Percentiles rank a stretch among this genome's conserved stretches.
phyloP scores from a whole-genome alignment of 129 eudicot genomes.

The Saussurea involucrata region DNA sequence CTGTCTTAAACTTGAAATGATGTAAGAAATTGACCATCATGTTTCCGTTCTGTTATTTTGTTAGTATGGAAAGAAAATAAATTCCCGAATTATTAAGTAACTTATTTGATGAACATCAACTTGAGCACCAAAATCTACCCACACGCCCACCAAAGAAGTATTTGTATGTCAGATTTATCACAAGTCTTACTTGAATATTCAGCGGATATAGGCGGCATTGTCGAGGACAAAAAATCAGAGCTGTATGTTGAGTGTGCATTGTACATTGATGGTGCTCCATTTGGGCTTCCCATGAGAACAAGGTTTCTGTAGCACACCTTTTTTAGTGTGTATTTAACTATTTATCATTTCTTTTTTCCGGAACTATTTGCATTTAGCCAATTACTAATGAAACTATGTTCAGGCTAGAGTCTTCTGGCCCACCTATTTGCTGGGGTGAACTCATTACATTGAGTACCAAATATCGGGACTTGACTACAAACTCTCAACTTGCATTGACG shows the following conservation, averaged over 20 bases:
- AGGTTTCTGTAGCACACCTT: constrained; percentile 36
- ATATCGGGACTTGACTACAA: constrained; percentile 87
- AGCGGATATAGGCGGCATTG: constrained; percentile 47
- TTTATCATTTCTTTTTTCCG: background rate
- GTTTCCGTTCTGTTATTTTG: background rate
- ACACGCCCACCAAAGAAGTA: background rate
- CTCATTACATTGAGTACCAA: constrained; percentile 87
- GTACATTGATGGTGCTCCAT: constrained; percentile 94
- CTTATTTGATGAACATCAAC: constrained; percentile 2
- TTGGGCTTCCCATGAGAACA: constrained; percentile 98
- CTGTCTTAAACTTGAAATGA: background rate
- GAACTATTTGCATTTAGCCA: background rate
- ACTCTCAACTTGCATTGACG: constrained; percentile 80
- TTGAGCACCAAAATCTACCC: constrained; percentile 2
- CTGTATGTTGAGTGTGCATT: constrained; percentile 88
- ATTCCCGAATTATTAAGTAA: background rate
- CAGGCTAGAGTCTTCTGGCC: constrained; percentile 87
- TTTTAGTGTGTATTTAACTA: background rate
- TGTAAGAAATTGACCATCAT: background rate
- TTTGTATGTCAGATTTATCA: constrained; percentile 13
- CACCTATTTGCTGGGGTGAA: constrained; percentile 90
- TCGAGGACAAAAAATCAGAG: constrained; percentile 79
- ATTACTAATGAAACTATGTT: constrained; percentile 13
- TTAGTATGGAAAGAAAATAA: background rate
- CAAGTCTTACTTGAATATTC: constrained; percentile 15